Conservation (phyloP, 2,329 filamentous ascomycete species). For the Aspergillus caelatus region DNA sequence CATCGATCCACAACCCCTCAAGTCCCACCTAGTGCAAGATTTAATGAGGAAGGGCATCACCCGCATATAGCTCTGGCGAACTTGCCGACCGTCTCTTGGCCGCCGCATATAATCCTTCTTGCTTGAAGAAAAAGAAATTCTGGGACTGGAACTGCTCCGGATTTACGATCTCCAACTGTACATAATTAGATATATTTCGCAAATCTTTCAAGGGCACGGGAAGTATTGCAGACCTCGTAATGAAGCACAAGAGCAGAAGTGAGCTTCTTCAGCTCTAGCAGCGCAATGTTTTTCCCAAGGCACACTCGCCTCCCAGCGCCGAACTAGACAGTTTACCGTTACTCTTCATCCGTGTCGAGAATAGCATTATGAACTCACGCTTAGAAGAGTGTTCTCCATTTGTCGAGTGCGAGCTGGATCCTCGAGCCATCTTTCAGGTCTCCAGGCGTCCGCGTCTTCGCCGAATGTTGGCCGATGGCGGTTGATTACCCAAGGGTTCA, state of each 20-base stretch:
- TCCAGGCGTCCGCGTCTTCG: slow-evolving; percentile 62
- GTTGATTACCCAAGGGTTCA: slow-evolving; percentile 75
- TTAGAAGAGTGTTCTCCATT: neutral
- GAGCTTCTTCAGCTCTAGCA: slow-evolving; percentile 17
- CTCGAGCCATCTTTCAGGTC: slow-evolving; percentile 18
- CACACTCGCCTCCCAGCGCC: slow-evolving; percentile 13
- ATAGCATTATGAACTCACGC: neutral
- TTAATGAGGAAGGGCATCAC: neutral
- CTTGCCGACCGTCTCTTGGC: neutral
- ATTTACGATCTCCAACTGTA: neutral
- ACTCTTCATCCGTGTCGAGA: too few relatives aligned
- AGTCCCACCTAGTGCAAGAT: neutral
- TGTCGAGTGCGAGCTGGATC: neutral
- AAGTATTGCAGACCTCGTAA: slow-evolving; percentile 1
- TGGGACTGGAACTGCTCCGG: neutral
- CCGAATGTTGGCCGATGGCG: slow-evolving; percentile 70
- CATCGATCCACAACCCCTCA: neutral
- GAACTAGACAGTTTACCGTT: slow-evolving; percentile 3
- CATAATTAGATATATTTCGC: neutral
- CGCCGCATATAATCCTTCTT: neutral
- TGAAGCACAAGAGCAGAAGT: slow-evolving; percentile 1
- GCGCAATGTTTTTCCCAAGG: slow-evolving; percentile 15
- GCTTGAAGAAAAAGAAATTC: slow-evolving; percentile 2
- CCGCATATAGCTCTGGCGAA: too few relatives aligned
- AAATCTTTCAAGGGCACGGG: neutral